A percentile compares a stretch with the other conserved stretches of the same genome.
phyloP scores from a whole-genome alignment of 75 land plant genomes.

The Adiantum capillusveneris region DNA sequence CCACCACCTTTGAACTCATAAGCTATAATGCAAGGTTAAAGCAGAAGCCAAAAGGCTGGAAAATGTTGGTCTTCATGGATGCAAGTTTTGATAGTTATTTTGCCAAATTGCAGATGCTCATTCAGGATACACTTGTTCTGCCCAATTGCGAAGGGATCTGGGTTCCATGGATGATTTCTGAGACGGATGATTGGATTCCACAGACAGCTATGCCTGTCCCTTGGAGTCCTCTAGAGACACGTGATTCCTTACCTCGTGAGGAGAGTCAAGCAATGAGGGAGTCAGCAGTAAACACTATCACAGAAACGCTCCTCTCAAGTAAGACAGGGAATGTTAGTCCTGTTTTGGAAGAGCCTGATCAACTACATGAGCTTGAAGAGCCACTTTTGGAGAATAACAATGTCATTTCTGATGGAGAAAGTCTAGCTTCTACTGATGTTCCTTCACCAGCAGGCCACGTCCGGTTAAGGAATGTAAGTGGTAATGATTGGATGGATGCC shows the following conservation, averaged over 20 bases:
- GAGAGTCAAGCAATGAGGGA: conserved; percentile 8
- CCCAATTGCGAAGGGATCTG: conserved; percentile 68
- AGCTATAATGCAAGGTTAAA: too few species aligned
- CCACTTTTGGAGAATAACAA: conserved; percentile 15
- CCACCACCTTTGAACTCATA: too few species aligned
- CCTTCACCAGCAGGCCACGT: not conserved
- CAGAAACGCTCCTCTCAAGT: too few species aligned
- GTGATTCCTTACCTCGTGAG: conserved; percentile 6
- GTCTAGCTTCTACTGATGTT: too few species aligned
- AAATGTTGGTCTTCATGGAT: too few species aligned
- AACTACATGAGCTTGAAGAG: conserved; percentile 7
- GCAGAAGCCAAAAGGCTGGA: too few species aligned
- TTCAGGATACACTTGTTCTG: conserved; percentile 64
- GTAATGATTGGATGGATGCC: too few species aligned
- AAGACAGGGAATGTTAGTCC: not conserved
- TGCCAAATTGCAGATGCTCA: conserved; percentile 44
- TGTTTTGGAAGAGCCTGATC: conserved; percentile 1
- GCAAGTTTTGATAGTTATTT: too few species aligned
- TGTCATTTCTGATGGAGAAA: too few species aligned
- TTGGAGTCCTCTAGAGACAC: conserved; percentile 42
- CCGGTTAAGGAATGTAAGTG: not conserved
- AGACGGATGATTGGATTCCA: conserved; percentile 80
- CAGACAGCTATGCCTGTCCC: conserved; percentile 54
- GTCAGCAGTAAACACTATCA: not conserved
- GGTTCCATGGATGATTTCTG: conserved; percentile 84